phyloP scores from a whole-genome alignment of 257 asterid species.

The Parsonsia alboflavescens region DNA sequence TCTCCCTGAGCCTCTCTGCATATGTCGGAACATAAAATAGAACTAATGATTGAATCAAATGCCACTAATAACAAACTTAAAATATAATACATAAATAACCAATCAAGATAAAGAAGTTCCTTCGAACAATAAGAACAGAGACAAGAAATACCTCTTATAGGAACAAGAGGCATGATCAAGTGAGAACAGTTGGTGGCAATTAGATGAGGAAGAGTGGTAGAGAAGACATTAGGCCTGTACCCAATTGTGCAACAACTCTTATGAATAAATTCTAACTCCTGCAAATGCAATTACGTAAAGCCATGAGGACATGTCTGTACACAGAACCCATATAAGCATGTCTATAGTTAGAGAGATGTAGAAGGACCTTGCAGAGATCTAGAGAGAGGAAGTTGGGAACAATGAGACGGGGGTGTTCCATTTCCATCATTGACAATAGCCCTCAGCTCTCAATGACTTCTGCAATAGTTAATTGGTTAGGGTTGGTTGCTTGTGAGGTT shows the following conservation, averaged over 20 bases:
- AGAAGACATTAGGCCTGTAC: slow-evolving; percentile 83
- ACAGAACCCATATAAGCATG: not conserved
- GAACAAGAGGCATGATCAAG: slow-evolving; percentile 70
- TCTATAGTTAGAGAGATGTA: not conserved
- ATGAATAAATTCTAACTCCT: slow-evolving; percentile 89
- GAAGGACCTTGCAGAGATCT: slow-evolving; percentile 31
- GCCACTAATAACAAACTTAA: not conserved
- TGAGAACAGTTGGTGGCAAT: slow-evolving; percentile 72
- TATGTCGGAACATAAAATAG: not conserved
- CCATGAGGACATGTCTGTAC: too few species aligned
- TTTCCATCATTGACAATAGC: not conserved
- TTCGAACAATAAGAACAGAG: not conserved
- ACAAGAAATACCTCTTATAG: slow-evolving; percentile 57
- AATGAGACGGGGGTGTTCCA: slow-evolving; percentile 32
- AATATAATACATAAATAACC: not conserved
- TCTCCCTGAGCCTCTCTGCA: slow-evolving; percentile 73
- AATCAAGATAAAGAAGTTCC: not conserved
- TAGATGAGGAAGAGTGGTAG: slow-evolving; percentile 89
- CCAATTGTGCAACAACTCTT: slow-evolving; percentile 86
- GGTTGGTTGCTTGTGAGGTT: too few species aligned
- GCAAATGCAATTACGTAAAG: not conserved
- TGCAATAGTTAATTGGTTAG: not conserved
- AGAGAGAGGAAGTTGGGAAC: slow-evolving; percentile 29
- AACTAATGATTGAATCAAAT: slow-evolving; percentile 4
- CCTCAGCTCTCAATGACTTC: not conserved